Base-by-base conservation (phyloP, 345 rosid genomes). In the Limnanthes douglasii region DNA sequence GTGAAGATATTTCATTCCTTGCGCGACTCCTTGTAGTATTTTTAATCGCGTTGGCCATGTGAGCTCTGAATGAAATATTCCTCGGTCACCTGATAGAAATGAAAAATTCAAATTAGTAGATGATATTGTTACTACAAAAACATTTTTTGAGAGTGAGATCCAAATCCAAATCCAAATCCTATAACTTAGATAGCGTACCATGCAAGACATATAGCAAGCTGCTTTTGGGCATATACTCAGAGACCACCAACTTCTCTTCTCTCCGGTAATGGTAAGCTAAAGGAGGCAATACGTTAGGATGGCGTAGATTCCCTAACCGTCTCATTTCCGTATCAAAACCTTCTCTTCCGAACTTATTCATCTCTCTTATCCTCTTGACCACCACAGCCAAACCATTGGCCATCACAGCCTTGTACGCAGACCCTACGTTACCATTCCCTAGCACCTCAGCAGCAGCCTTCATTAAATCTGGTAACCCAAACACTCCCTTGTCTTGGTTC, bases 381-480 rank as follows among this genome's bases (percentile, higher is more conserved):
- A 76, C 97, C 39, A 83, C 95, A 0, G 81, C 47, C 24, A 79
- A 25, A 12, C 93, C 95, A 37, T 45, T 79, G 0, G 61, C 19
- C 92, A 88, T 60, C 11, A 53, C 62, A 0, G 97, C 97, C 65
- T 79, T 88, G 15, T 88, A 88, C 2, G 95, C 78, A 23, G 97
- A 88, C 25, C 97, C 95, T 35, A 88, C 42, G 6, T 83, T 70
- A 16, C 97, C 90, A 24, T 70, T 88, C 13, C 95, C 97, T 2
- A 88, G 52, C 38, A 79, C 90, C 56, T 83, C 93, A 0, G 97
- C 97, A 0, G 90, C 76, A 1, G 97, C 93, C 52, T 72, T 83
- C 95, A 88, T 88, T 48, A 88, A 53, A 64, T 88, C 95, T 0
- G 72, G 58, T 54, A 83, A 54, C 34, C 78, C 78, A 8, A 88